Conservation (phyloP, 306 rosid species). For the Trifolium fragiferum region DNA sequence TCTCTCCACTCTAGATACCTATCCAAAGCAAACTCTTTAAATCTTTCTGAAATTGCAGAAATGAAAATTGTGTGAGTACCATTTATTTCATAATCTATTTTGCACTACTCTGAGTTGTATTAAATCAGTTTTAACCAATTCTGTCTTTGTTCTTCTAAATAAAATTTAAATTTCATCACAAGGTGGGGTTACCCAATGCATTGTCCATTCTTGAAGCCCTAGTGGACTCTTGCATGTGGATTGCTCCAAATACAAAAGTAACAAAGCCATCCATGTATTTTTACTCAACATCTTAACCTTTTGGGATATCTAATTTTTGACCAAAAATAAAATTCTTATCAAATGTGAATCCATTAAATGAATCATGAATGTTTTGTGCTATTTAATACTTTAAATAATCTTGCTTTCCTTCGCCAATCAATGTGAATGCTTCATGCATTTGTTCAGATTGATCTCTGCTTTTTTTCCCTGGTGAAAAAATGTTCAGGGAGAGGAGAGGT, state of each 20-base stretch:
- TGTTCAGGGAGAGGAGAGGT: not conserved
- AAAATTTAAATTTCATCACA: not conserved
- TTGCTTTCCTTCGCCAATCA: slow-evolving; percentile 24
- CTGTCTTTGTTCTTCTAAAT: not conserved
- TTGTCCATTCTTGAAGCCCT: slow-evolving; percentile 1
- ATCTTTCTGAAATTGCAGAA: slow-evolving; percentile 92
- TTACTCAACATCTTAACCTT: slow-evolving; percentile 1
- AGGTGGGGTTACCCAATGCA: not conserved
- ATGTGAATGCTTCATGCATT: slow-evolving; percentile 13
- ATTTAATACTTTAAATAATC: not conserved
- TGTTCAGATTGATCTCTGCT: slow-evolving; percentile 31
- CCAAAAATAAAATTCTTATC: not conserved
- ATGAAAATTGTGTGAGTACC: slow-evolving; percentile 93
- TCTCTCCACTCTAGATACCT: slow-evolving; percentile 98
- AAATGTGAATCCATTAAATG: slow-evolving; percentile 1
- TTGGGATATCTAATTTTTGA: not conserved
- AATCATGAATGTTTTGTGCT: slow-evolving; percentile 21
- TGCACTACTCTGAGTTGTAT: slow-evolving; percentile 27
- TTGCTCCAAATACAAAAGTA: not conserved
- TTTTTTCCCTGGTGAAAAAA: slow-evolving; percentile 12
- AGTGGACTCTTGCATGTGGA: not conserved
- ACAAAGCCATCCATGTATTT: not conserved
- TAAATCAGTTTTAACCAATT: not conserved
- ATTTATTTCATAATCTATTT: slow-evolving; percentile 37
- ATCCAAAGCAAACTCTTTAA: slow-evolving; percentile 89